Base-by-base conservation (phyloP, 2,329 filamentous ascomycete genomes). In the Plectosphaerella plurivora region DNA sequence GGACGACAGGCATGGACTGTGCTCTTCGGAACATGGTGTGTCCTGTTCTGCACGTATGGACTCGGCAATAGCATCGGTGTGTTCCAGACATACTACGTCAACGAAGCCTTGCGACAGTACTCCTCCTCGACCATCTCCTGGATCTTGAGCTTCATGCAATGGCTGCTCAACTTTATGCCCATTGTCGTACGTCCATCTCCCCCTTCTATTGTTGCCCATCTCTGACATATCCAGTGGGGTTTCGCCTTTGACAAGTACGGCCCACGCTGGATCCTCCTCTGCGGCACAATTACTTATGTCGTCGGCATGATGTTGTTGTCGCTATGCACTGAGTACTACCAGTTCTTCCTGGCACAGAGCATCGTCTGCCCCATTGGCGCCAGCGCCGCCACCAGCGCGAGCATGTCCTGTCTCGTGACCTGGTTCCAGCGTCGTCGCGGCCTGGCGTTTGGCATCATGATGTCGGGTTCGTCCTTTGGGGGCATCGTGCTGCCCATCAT, bases 291-390 rank as follows among this genome's bases (percentile, higher is more conserved):
- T 53, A 63, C 79, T 53, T 81, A 84, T 63, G 73, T 87, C 54
- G 79, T 87, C 46, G 79, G 82, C 25, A 66, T 87, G 16, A 85
- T 87, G 81, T 85, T 87, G 82, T 73, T 77, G 0, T 81, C 76
- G 8, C 67, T 87, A 7, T 67, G 68, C 4, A 63, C 56, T 4
- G 52, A 69, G 41, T 75, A 75, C 63, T 75, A 74, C 56, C 72
- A 75, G 44, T 65, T 75, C 60, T 68, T 75, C 55, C 70, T 76
- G n/a, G 57, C 73, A 1, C 73, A 75, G 54, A 63, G 66, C 54
- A 60, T 76, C 41, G 68, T 73, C 53, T 63, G 67, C 9, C 58
- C 70, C 12, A 57, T 74, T 15, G 74, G 73, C n/a, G 72, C 71
- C 16, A 67, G 68, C 48, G 70, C 70, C 55, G 66, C 74, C 47